Evolutionary conservation across 345 rosid species (phyloP).

Genomic region (Noccaea caerulescens): DNA sequence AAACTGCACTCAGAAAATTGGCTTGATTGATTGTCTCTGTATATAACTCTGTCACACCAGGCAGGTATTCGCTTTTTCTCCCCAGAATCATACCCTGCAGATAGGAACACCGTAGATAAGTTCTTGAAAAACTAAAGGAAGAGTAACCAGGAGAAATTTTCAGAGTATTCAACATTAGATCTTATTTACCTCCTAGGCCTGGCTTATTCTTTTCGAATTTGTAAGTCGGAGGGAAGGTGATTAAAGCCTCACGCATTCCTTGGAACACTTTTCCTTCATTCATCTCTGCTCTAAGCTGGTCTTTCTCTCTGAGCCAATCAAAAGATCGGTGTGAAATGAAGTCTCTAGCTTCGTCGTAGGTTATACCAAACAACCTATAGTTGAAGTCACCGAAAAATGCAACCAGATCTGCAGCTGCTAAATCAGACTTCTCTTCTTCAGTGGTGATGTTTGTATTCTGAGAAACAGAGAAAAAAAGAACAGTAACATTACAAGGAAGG

Average conservation of each 20-base stretch:
- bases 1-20: constrained; percentile 62
- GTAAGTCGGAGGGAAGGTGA: constrained; percentile 95
- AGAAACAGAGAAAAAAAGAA: constrained; percentile 36
- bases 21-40: constrained; percentile 72
- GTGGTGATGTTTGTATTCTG: constrained; percentile 42
- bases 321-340: constrained; percentile 92
- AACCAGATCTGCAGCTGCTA: constrained; percentile 91
- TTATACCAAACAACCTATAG: constrained; percentile 90
- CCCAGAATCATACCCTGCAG: constrained; percentile 94
- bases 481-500: constrained; percentile 32
- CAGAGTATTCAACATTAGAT: background rate
- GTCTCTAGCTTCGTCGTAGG: constrained; percentile 98
- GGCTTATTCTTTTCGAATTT: constrained; percentile 81
- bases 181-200: constrained; percentile 81
- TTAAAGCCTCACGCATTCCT: constrained; percentile 96
- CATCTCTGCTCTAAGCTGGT: constrained; percentile 96
- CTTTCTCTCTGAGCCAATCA: constrained; percentile 98
- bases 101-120: constrained; percentile 3
- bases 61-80: constrained; percentile 99
- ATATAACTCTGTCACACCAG: constrained; percentile 95
- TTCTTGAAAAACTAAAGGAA: background rate
- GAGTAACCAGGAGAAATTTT: constrained; percentile 18
- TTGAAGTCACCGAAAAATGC: constrained; percentile 94
- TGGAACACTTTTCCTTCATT: constrained; percentile 90
- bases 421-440: constrained; percentile 75